These are phyloP conservation scores for Solanum pennellii DNA, from an alignment of 257 asterid species.

Conservation along the genomic window DNA sequence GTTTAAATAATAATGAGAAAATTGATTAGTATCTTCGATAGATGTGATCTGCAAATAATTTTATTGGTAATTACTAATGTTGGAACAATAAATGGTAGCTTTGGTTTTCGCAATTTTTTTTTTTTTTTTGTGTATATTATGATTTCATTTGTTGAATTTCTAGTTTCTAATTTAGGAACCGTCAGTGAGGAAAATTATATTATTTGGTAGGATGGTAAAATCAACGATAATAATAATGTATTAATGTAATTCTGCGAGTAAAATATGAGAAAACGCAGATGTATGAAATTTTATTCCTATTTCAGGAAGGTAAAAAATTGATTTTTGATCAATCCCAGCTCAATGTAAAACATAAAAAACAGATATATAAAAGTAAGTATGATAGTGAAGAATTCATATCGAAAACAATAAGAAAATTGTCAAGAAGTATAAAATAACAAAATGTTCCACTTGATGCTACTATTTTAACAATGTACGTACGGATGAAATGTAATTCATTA, in stretches of 20 bases:
- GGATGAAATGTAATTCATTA: background rate
- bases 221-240: too few relatives aligned
- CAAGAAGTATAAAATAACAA: background rate
- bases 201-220: background rate
- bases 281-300: too few relatives aligned
- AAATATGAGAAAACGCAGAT: fast-evolving
- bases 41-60: background rate
- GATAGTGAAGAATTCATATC: too few relatives aligned
- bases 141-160: background rate
- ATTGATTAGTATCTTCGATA: background rate
- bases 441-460: background rate
- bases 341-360: background rate
- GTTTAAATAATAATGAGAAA: background rate
- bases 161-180: background rate
- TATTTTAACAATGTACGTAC: background rate
- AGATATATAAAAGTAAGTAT: too few relatives aligned
- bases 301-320: background rate
- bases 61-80: background rate
- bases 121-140: background rate
- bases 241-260: background rate
- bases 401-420: too few relatives aligned
- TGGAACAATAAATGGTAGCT: background rate
- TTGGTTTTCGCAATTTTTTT: background rate
- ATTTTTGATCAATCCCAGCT: background rate
- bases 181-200: background rate